A percentile compares a stretch with the other conserved stretches of the same genome.
Conservation (phyloP, 345 rosid genomes). For the Aquilaria yunnanensis region DNA sequence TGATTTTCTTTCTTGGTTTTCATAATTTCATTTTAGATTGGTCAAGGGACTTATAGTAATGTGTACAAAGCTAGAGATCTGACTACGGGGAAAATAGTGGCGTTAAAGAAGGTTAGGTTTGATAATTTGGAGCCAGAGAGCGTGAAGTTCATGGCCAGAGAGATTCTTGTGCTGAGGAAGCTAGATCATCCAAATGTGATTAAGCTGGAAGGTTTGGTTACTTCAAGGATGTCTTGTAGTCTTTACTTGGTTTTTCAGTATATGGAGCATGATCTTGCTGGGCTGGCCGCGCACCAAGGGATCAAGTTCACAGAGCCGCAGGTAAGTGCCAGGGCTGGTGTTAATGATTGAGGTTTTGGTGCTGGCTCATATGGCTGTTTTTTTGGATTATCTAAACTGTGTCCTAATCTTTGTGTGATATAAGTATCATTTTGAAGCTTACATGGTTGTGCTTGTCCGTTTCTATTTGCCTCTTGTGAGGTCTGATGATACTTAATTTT, state of each 20-base stretch:
- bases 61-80: constrained; percentile 92
- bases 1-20: not conserved
- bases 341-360: constrained; percentile 5
- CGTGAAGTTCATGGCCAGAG: constrained; percentile 94
- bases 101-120: constrained; percentile 90
- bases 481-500: constrained; percentile 16
- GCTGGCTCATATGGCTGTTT: constrained; percentile 14
- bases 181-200: constrained; percentile 85
- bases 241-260: constrained; percentile 85
- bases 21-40: constrained; percentile 47
- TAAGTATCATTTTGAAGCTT: constrained; percentile 14
- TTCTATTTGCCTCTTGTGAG: constrained; percentile 18
- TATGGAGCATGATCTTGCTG: constrained; percentile 96
- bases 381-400: constrained; percentile 18
- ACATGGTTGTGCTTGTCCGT: constrained; percentile 17
- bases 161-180: constrained; percentile 68
- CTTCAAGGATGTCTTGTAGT: constrained; percentile 87
- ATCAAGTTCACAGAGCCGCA: constrained; percentile 85
- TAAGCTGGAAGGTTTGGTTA: constrained; percentile 82
- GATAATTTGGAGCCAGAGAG: constrained; percentile 91
- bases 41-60: constrained; percentile 93
- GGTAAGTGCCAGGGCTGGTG: constrained; percentile 31
- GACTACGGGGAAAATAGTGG: constrained; percentile 77
- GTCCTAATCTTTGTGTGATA: constrained; percentile 14
- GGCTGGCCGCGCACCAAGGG: constrained; percentile 61